Base-by-base conservation (phyloP, 768 basidiomycete species). In the Panellus pusillus region DNA sequence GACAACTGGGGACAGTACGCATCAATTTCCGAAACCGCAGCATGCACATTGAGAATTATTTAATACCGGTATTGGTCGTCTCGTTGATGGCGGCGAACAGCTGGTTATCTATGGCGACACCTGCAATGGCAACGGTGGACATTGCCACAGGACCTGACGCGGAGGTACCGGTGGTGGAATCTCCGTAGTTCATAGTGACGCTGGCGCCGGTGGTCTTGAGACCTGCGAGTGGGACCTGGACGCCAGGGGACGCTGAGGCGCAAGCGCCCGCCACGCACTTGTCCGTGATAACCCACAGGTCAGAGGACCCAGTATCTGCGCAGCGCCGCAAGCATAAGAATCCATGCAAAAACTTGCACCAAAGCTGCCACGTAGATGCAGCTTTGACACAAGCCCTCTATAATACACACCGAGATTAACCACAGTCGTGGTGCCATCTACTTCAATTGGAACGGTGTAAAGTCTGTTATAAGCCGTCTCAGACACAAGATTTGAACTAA, bases 221-320 rank as follows among this genome's bases (percentile, higher is more conserved):
- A 6, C 64, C 64, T 15, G 67, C 44, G 7, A 68, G 63, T 5
- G 79, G 72, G 56, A 83, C 82, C 7, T 78, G 69, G 3, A 77
- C 60, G 5, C 75, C 66, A 12, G 58, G 63, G 2, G 67, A 56
- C 18, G 66, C 61, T 35, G 65, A 64, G 31, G 55, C 47, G 65
- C 83, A 85, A 2, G 72, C 60, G 9, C 68, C 69, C 7, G 60
- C 54, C 4, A 63, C 61, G 62, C 83, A 87, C 4, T 68, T 64
- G 47, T 79, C 73, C 0, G 84, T 81, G 19, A 83, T 67, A 5
- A 86, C 76, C 87, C 87, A 89, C 8, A 88, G 67, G 60, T 89
- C 86, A 32, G 83, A 81, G 4, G 87, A 88, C 18, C 87, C 87
- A 3, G 87, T 87, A 61, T 88, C 86, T 86, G 29, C 19, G 19